Conservation (phyloP, 2,329 filamentous ascomycete species). For the Beauveria scarabaeidicola region DNA sequence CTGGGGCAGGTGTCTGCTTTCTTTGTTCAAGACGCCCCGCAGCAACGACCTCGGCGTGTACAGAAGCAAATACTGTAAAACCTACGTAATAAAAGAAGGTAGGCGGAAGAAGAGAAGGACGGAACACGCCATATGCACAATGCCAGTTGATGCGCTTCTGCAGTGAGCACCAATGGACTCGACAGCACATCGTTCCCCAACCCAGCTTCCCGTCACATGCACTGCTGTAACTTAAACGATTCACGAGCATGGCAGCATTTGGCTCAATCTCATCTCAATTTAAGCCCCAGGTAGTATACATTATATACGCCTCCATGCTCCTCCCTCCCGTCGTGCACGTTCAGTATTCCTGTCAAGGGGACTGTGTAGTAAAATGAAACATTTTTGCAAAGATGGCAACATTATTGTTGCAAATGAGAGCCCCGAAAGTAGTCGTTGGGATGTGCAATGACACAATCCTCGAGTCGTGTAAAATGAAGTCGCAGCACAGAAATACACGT, state of each 20-base stretch:
- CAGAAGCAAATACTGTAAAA: too few species aligned
- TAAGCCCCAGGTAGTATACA: not conserved
- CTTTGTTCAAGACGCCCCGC: too few species aligned
- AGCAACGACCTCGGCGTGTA: too few species aligned
- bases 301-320: not conserved
- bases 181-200: not conserved
- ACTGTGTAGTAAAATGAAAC: not conserved
- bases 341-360: not conserved
- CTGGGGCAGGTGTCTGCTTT: too few species aligned
- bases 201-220: not conserved
- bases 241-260: not conserved
- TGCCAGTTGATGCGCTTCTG: not conserved
- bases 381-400: not conserved
- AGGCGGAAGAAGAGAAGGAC: too few species aligned
- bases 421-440: not conserved
- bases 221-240: not conserved
- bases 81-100: too few species aligned
- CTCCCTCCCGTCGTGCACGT: not conserved
- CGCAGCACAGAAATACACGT: too few species aligned
- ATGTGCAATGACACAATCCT: not conserved
- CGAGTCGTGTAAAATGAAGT: not conserved
- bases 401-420: not conserved
- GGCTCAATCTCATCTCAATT: not conserved
- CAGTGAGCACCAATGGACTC: not conserved
- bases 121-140: too few species aligned